Conservation (phyloP, 2,329 filamentous ascomycete genomes). For the Pseudogymnoascus sp. region DNA sequence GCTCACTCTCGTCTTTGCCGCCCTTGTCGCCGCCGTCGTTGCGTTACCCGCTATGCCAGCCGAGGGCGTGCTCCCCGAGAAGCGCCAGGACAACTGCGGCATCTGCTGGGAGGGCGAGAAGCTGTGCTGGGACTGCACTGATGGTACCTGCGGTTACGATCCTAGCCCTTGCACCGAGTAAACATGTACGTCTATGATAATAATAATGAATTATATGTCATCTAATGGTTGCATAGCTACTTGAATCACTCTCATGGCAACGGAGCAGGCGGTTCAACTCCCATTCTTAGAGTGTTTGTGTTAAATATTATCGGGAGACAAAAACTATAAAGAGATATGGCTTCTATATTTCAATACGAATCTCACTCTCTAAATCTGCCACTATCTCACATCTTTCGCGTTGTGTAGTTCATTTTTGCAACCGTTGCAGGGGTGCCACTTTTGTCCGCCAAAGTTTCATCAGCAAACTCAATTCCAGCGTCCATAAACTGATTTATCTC, state of each 20-base stretch:
- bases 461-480: not conserved
- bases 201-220: not conserved
- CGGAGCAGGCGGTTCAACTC: not conserved
- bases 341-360: not conserved
- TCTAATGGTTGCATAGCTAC: not conserved
- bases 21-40: not conserved
- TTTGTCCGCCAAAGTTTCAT: not conserved
- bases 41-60: not conserved
- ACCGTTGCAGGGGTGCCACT: not conserved
- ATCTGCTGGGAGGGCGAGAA: not conserved
- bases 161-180: not conserved
- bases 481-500: not conserved
- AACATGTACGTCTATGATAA: not conserved
- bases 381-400: not conserved
- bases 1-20: not conserved
- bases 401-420: not conserved
- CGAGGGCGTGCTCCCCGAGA: not conserved
- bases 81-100: not conserved
- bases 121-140: not conserved
- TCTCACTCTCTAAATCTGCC: not conserved
- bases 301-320: not conserved
- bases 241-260: not conserved
- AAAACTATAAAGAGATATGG: not conserved
- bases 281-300: not conserved
- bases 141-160: not conserved